Base-by-base conservation (phyloP, 257 asterid genomes). In the Lithospermum erythrorhizon region DNA sequence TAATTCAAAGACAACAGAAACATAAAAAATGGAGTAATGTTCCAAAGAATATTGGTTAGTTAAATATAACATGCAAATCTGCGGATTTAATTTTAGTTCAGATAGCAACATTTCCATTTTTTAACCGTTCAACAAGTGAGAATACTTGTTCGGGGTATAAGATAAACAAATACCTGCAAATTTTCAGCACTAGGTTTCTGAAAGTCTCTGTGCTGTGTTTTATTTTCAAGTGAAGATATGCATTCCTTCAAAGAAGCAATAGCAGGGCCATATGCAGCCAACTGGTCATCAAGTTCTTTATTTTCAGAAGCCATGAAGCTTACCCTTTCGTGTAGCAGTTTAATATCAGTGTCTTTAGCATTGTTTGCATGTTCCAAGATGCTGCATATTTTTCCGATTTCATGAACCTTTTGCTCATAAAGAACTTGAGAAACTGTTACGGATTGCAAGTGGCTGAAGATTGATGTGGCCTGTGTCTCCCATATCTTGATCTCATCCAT, bases 371-470 rank as follows among this genome's bases (percentile, higher is more conserved):
- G 79, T n/a, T 67, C 53, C 61, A 76, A 70, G 67, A 70, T 74
- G 55, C 71, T 68, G 65, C 72, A 76, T 55, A 73, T 79, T 72
- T 79, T 77, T 37, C 65, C 48, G 61, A 93, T 85, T 77, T 89
- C 96, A 60, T 64, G 76, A 71, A 80, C 71, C 86, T 80, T 93
- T 78, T 83, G 87, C 81, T 86, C 90, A 9, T 80, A 81, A 18
- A 89, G 71, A 68, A 81, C 68, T 68, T 81, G 87, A 64, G 73
- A 70, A 68, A 84, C 56, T 68, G 74, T 74, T 20, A 84, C 80
- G 68, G 65, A 62, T 73, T 83, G 89, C 72, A 89, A 68, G 65
- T 89, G 83, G 66, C 82, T 78, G 37, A 84, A 84, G 53, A 81
- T 59, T 45, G 65, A 77, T 35, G 72, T 70, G 65, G 80, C 82